Conservation (phyloP, 371 early-diverging fungal genomes). For the Amoeboaphelidium occidentale region DNA sequence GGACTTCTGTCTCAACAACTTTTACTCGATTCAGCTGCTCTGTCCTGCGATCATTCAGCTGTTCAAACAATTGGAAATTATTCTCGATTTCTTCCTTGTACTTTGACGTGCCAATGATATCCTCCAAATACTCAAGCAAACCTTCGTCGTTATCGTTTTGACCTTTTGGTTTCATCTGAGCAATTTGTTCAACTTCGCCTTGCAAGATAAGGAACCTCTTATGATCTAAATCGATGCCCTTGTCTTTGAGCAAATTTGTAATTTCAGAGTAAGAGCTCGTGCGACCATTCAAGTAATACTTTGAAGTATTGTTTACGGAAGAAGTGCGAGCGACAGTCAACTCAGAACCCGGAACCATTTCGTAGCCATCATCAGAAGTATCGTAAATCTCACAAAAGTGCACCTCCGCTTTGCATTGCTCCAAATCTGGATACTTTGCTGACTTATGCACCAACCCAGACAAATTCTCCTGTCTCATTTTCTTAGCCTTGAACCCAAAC, state of each 20-base stretch:
- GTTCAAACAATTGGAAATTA: constrained; percentile 33
- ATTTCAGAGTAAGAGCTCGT: constrained; percentile 55
- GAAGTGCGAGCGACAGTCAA: constrained; percentile 61
- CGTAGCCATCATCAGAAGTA: constrained; percentile 21
- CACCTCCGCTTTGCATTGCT: constrained; percentile 71
- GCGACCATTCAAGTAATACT: constrained; percentile 53
- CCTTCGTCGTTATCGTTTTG: constrained; percentile 81
- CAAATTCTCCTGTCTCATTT: constrained; percentile 91
- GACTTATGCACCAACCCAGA: constrained; percentile 94
- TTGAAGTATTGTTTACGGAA: constrained; percentile 37
- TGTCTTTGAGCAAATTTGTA: constrained; percentile 47
- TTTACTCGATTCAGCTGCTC: constrained; percentile 63
- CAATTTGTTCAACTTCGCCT: constrained; percentile 99
- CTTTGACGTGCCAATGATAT: constrained; percentile 90
- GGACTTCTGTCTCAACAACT: constrained; percentile 38
- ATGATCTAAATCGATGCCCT: constrained; percentile 95
- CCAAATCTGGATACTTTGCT: constrained; percentile 33
- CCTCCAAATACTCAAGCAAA: constrained; percentile 96
- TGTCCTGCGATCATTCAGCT: constrained; percentile 41
- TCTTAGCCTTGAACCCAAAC: constrained; percentile 97
- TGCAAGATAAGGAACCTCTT: constrained; percentile 93
- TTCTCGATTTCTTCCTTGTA: constrained; percentile 76
- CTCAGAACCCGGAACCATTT: constrained; percentile 35
- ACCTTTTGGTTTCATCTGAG: constrained; percentile 96
- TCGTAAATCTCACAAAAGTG: constrained; percentile 79